These are phyloP conservation scores for Ceratobasidium sp. DNA, from an alignment of 1,284 basidiomycete species.

Conservation along the genomic window DNA sequence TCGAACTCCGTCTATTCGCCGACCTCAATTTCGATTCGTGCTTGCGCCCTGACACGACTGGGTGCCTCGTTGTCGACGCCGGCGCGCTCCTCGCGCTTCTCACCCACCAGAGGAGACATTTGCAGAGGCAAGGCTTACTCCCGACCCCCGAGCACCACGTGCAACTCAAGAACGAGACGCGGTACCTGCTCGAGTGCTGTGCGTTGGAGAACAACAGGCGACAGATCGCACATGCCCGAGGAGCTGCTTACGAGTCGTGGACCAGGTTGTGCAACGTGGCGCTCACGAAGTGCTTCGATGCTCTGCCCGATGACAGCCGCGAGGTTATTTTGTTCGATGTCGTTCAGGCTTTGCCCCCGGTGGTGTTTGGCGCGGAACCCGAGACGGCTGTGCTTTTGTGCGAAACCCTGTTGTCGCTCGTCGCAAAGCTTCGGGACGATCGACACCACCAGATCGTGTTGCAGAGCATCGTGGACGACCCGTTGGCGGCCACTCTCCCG, in stretches of 20 bases:
- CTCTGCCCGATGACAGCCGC: constrained; percentile 81
- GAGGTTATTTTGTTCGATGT: constrained; percentile 92
- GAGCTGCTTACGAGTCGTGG: constrained; percentile 84
- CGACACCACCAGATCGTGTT: constrained; percentile 74
- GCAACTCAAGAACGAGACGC: constrained; percentile 76
- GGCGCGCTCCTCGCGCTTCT: constrained; percentile 77
- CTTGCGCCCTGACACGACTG: constrained; percentile 75
- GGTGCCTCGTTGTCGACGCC: constrained; percentile 87
- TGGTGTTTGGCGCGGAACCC: constrained; percentile 64
- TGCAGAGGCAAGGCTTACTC: constrained; percentile 78
- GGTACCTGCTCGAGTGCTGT: constrained; percentile 84
- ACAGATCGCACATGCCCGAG: constrained; percentile 79
- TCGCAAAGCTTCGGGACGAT: constrained; percentile 88
- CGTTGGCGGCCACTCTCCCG: constrained; percentile 76
- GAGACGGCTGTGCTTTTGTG: constrained; percentile 85
- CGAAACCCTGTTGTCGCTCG: constrained; percentile 83
- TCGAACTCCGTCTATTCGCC: constrained; percentile 77
- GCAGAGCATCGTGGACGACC: constrained; percentile 73
- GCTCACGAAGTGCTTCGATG: constrained; percentile 85
- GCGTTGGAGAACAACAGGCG: constrained; percentile 89
- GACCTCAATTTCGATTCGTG: constrained; percentile 83
- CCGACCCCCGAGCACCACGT: constrained; percentile 74
- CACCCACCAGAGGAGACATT: constrained; percentile 68
- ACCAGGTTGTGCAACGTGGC: constrained; percentile 84
- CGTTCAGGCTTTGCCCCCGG: constrained; percentile 78